Percentiles rank a stretch among this genome's conserved stretches.
These are phyloP conservation scores for Nicotiana tomentosiformis DNA, from an alignment of 257 asterid genomes.

Conservation along the genomic window DNA sequence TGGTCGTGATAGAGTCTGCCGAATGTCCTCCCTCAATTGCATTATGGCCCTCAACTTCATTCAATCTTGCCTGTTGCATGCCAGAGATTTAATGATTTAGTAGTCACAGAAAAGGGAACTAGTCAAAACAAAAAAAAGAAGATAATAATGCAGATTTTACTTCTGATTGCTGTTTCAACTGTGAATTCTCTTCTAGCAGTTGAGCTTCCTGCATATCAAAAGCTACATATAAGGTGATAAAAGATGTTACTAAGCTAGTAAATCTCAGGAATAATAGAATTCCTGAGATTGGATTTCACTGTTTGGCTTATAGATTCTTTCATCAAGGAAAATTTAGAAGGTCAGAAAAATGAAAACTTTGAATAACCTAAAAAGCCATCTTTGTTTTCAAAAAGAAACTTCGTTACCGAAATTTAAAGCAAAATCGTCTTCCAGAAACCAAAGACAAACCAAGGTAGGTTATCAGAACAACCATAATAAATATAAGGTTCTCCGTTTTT, in stretches of 20 bases:
- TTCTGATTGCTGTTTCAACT: slow-evolving; percentile 41
- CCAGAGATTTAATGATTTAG: neutral
- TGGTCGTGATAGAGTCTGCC: slow-evolving; percentile 29
- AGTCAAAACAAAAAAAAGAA: too few relatives aligned
- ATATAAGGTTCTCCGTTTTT: neutral
- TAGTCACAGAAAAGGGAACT: neutral
- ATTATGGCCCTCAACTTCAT: neutral
- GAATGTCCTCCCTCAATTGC: slow-evolving; percentile 35
- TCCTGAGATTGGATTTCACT: neutral
- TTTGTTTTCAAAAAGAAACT: neutral
- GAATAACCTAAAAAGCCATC: neutral
- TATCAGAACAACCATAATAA: neutral
- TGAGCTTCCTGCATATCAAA: slow-evolving; percentile 48
- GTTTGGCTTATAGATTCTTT: neutral
- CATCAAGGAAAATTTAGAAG: neutral
- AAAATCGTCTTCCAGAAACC: neutral
- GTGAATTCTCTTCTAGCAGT: slow-evolving; percentile 44
- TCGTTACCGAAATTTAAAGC: too few relatives aligned
- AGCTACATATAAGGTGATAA: neutral
- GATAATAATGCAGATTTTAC: neutral
- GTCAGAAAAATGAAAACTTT: neutral
- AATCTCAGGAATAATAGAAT: neutral
- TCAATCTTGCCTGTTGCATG: neutral
- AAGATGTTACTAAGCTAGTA: neutral
- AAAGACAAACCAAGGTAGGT: neutral